phyloP scores from a whole-genome alignment of 225 moss, liverwort and hornwort genomes.

The Ulota crispa region DNA sequence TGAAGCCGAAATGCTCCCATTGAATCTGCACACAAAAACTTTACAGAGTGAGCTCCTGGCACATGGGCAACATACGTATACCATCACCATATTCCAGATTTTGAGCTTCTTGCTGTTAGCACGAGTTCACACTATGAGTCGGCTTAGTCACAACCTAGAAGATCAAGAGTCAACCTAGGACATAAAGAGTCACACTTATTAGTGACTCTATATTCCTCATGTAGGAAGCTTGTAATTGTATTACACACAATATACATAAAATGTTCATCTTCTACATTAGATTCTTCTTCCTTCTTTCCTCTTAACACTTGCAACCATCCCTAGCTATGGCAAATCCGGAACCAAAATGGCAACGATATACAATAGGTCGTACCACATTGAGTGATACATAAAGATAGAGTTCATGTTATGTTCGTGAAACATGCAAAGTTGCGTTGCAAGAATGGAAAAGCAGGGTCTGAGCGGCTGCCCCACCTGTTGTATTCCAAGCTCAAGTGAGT shows the following conservation, averaged over 20 bases:
- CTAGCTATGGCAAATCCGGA: conserved; percentile 3
- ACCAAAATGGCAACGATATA: neutral
- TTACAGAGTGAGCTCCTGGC: neutral
- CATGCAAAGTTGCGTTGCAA: neutral
- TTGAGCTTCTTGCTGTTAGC: neutral
- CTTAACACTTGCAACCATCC: neutral
- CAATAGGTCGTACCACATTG: neutral
- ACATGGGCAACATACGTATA: neutral
- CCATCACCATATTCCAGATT: neutral
- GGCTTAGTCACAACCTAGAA: no score
- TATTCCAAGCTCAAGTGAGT: conserved; percentile 64
- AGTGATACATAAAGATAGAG: no score
- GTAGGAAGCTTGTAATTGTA: no score
- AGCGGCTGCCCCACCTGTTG: conserved; percentile 33
- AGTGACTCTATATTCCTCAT: no score
- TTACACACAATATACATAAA: no score
- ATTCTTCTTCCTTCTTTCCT: no score
- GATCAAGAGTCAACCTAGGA: no score
- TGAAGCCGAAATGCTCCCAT: conserved; percentile 41
- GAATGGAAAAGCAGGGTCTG: neutral
- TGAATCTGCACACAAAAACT: conserved; percentile 31
- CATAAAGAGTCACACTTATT: no score
- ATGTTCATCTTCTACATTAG: no score
- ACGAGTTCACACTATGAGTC: no score
- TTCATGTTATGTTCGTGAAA: no score